Evolutionary conservation across 192 early-diverging fungal species (phyloP).

Genomic region (Bifiguratus adelaidae): DNA sequence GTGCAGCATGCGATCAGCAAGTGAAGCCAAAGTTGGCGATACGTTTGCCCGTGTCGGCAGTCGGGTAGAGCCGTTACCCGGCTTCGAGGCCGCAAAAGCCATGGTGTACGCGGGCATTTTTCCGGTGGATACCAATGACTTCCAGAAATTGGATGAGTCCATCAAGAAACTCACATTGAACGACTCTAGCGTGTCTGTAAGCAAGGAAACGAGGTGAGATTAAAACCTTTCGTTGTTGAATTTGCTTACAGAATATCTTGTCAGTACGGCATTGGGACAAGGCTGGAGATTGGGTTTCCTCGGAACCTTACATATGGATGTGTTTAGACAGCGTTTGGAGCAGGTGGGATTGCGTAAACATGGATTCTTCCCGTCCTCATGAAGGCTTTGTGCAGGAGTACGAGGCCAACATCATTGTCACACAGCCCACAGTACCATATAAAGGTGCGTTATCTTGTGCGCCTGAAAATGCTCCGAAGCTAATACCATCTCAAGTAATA

Average conservation of each 20-base stretch:
- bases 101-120: conserved; percentile 92
- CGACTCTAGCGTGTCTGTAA: conserved; percentile 84
- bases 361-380: background rate
- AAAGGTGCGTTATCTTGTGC: conserved; percentile 35
- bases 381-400: conserved; percentile 56
- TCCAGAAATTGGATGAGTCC: conserved; percentile 79
- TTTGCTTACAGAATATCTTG: background rate
- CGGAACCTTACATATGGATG: conserved; percentile 97
- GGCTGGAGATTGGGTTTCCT: conserved; percentile 94
- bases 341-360: conserved; percentile 26
- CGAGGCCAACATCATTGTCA: conserved; percentile 82
- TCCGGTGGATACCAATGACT: conserved; percentile 84
- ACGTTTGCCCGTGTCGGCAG: conserved; percentile 73
- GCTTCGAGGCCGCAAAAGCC: conserved; percentile 89
- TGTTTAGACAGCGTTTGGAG: conserved; percentile 88
- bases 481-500: conserved; percentile 26
- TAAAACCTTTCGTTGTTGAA: background rate
- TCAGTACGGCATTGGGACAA: conserved; percentile 75
- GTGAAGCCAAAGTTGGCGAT: conserved; percentile 92
- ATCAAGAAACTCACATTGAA: conserved; percentile 92
- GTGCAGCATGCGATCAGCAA: conserved; percentile 85
- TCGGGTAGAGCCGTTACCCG: conserved; percentile 65
- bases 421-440: conserved; percentile 89
- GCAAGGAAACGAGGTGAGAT: conserved; percentile 62
- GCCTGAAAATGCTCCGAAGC: conserved; percentile 6